Evolutionary conservation across 208 protist species (phyloP).

Genomic region (Histomonas meleagridis): DNA sequence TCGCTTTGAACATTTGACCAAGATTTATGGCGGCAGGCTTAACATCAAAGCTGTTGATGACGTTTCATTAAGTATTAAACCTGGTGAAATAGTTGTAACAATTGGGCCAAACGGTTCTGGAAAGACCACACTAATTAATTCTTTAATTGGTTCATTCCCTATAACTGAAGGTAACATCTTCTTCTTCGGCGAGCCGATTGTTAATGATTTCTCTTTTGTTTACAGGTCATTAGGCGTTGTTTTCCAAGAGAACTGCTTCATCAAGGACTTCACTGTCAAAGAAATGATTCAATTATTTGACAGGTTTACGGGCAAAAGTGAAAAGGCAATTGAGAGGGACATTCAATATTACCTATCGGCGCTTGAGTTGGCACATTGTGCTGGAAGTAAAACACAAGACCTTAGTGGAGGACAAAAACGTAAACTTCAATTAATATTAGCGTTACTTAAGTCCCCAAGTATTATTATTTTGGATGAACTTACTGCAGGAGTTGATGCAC

Average conservation of each 20-base stretch:
- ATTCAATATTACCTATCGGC: background rate
- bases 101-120: conserved; percentile 9
- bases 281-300: background rate
- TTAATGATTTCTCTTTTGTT: background rate
- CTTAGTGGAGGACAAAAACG: background rate
- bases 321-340: background rate
- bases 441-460: background rate
- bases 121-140: background rate
- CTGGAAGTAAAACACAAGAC: background rate
- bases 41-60: background rate
- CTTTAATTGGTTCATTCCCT: background rate
- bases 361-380: background rate
- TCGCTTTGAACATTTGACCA: background rate
- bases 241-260: background rate
- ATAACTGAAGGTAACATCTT: background rate
- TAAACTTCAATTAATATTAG: background rate
- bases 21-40: background rate
- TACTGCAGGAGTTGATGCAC: background rate
- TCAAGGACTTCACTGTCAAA: background rate
- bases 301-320: background rate
- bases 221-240: background rate
- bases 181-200: background rate
- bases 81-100: background rate
- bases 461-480: background rate
- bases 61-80: background rate